Conservation (phyloP, 345 rosid genomes). For the Mallotus nudiflorus region DNA sequence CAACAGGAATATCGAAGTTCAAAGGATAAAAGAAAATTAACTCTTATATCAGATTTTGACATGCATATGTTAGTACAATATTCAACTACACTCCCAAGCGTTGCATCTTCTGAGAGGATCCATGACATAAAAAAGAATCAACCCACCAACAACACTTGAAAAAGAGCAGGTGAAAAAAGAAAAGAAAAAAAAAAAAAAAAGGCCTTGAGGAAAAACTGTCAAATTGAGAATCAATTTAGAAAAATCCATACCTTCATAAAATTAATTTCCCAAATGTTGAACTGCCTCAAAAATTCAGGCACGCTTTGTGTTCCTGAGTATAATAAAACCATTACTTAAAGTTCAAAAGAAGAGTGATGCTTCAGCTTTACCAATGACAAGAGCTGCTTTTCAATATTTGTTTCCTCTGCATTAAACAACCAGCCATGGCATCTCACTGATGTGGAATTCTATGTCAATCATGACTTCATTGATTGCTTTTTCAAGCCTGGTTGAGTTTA, state of each 20-base stretch:
- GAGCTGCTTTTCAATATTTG: slow-evolving; percentile 12
- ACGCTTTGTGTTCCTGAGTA: slow-evolving; percentile 25
- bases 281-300: slow-evolving; percentile 52
- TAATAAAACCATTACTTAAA: slow-evolving; percentile 11
- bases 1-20: not conserved
- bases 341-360: not conserved
- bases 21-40: not conserved
- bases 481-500: not conserved
- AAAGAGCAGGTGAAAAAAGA: slow-evolving; percentile 8
- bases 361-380: not conserved
- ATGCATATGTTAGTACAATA: not conserved
- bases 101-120: slow-evolving; percentile 20
- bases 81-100: slow-evolving; percentile 18
- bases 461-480: not conserved
- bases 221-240: slow-evolving; percentile 22
- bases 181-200: slow-evolving; percentile 3
- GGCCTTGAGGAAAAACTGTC: not conserved
- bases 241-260: slow-evolving; percentile 25
- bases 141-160: slow-evolving; percentile 24
- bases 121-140: slow-evolving; percentile 14
- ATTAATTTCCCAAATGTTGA: slow-evolving; percentile 27
- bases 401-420: slow-evolving; percentile 17
- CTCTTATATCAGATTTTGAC: slow-evolving; percentile 14
- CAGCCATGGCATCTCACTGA: slow-evolving; percentile 18
- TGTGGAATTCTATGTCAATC: slow-evolving; percentile 1